phyloP scores from a whole-genome alignment of 495 filamentous ascomycete genomes.

The Bacidia gigantensis region DNA sequence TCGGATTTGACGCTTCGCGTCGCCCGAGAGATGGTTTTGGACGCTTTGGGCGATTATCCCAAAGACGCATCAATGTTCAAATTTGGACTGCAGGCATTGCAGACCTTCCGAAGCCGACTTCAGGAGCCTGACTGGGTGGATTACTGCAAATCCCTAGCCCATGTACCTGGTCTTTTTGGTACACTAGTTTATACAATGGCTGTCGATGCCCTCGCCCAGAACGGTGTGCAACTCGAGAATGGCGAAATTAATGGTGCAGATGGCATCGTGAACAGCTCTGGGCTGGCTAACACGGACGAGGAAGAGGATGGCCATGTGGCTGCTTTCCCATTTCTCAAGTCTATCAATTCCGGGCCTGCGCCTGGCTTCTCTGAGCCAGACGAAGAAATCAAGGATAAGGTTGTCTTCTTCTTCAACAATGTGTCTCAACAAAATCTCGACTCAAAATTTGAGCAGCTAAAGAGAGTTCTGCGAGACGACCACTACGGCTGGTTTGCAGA shows the following conservation, averaged over 20 bases:
- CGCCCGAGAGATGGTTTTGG: constrained; percentile 86
- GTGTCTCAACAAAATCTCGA: constrained; percentile 78
- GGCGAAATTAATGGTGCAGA: constrained; percentile 23
- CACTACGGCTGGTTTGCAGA: constrained; percentile 93
- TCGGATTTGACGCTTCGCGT: constrained; percentile 81
- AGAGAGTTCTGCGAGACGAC: constrained; percentile 58
- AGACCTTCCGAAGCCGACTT: constrained; percentile 71
- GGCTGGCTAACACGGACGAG: constrained; percentile 39
- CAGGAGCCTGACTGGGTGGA: constrained; percentile 64
- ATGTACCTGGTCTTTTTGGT: constrained; percentile 65
- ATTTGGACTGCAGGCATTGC: constrained; percentile 91
- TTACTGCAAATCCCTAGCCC: constrained; percentile 69
- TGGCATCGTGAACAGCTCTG: constrained; percentile 25
- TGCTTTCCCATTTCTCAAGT: constrained; percentile 44
- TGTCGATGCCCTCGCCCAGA: constrained; percentile 60
- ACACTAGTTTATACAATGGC: constrained; percentile 75
- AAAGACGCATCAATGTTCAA: constrained; percentile 88
- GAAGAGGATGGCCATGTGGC: constrained; percentile 47
- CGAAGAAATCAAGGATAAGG: constrained; percentile 76
- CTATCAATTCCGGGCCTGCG: constrained; percentile 60
- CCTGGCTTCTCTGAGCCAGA: constrained; percentile 59
- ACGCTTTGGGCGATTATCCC: constrained; percentile 73
- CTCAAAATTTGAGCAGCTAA: constrained; percentile 65
- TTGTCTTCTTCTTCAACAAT: constrained; percentile 93
- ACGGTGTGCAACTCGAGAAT: constrained; percentile 29